Base-by-base conservation (phyloP, 2,329 filamentous ascomycete genomes). In the Neopestalotiopsis rosae region DNA sequence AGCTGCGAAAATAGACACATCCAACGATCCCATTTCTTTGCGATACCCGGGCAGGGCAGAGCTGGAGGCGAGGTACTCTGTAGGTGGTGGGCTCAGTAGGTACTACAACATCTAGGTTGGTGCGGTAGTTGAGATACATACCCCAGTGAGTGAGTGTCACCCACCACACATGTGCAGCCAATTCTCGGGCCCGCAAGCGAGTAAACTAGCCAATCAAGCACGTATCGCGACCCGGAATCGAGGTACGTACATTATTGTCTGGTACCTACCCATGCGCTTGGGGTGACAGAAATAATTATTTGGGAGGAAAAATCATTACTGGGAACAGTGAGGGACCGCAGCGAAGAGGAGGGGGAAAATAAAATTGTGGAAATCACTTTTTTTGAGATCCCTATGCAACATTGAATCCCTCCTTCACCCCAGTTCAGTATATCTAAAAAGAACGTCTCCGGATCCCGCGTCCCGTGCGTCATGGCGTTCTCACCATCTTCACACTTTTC, bases 401-500 rank as follows among this genome's bases (percentile, higher is more conserved):
- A 56, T n/a, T 56, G 20, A 56, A 14, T 17, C 24, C 57, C 56
- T 10, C 24, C 13, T 20, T 14, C 20, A 5, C 17, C 57, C 57
- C 17, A 17, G 57, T 24, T 30, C 24, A 40, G 9, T 62, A 62
- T 38, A 42, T 28, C 20, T 42, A 28, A 9, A 28, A 28, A 38
- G n/a, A 14, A 62, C 34, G 24, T 40, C 52, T 66, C n/a, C 52
- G 45, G 34, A 17, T 34, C 24, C 64, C 42, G 28, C 32, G 64
- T 66, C 28, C 52, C 64, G 32, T 66, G 64, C 64, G 64, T 58
- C 64, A 66, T 66, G 64, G 64, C 64, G 49, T 58, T 24, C n/a
- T 52, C 45, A 52, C n/a, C 45, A 52, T 52, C 45, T 52, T 52
- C 45, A 52, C 45, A 52, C 45, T 52, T 52, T 52, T 52, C 45